Conservation (phyloP, 169 alveolate species). For the Ichthyophthirius multifiliis region DNA sequence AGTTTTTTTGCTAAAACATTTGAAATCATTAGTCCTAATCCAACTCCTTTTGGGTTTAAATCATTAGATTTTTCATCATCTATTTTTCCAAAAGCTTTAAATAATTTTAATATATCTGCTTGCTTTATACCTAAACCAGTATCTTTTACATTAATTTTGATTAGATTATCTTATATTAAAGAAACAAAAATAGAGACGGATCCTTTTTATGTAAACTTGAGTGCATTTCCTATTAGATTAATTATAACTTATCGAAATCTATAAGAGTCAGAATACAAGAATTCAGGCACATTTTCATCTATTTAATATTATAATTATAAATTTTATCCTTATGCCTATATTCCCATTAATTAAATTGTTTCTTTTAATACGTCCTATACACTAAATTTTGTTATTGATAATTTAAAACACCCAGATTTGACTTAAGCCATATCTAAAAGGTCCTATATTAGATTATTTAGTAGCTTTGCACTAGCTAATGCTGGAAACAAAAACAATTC, state of each 20-base stretch:
- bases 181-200: background rate
- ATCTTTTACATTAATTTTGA: slow-evolving; percentile 17
- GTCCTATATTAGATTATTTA: slow-evolving; percentile 17
- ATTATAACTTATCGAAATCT: slow-evolving; percentile 3
- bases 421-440: slow-evolving; percentile 30
- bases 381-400: background rate
- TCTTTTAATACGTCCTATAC: background rate
- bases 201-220: slow-evolving; percentile 24
- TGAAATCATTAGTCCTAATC: slow-evolving; percentile 35
- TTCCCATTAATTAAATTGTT: background rate
- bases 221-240: slow-evolving; percentile 24
- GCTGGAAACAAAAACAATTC: background rate
- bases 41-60: slow-evolving; percentile 35
- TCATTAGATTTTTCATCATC: slow-evolving; percentile 27
- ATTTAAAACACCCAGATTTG: slow-evolving; percentile 12
- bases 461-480: slow-evolving; percentile 9
- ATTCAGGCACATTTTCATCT: background rate
- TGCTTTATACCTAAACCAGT: slow-evolving; percentile 29
- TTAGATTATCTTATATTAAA: background rate
- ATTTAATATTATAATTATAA: background rate
- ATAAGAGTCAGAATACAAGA: slow-evolving; percentile 8
- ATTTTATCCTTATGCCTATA: slow-evolving; percentile 2
- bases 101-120: slow-evolving; percentile 7
- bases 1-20: slow-evolving; percentile 31
- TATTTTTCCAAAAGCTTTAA: slow-evolving; percentile 29